Conservation (phyloP, 208 protist species). For the Trypanosomatidae sp. region DNA sequence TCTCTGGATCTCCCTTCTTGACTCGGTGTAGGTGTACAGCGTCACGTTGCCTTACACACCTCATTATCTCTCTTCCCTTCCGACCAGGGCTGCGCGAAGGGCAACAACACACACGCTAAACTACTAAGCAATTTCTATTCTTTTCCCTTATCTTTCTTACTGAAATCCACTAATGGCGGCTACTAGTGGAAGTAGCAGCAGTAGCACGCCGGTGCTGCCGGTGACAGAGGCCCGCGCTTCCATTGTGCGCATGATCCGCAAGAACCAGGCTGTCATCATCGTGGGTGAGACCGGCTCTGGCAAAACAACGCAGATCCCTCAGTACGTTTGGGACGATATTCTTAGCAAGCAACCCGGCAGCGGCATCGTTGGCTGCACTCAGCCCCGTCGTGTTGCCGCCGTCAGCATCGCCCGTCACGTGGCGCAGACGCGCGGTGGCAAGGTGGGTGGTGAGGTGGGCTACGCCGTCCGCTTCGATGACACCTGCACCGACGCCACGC, state of each 20-base stretch:
- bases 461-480: slow-evolving; percentile 97
- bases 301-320: slow-evolving; percentile 94
- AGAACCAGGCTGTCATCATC: slow-evolving; percentile 88
- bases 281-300: slow-evolving; percentile 94
- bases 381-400: slow-evolving; percentile 97
- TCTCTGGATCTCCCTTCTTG: no score
- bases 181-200: no score
- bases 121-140: no score
- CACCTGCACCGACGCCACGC: slow-evolving; percentile 75
- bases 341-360: slow-evolving; percentile 34
- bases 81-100: no score
- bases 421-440: slow-evolving; percentile 78
- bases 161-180: no score
- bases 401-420: slow-evolving; percentile 96
- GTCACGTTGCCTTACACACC: no score
- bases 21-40: no score
- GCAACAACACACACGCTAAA: no score
- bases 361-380: slow-evolving; percentile 94
- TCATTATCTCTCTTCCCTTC: no score
- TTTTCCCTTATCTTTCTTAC: no score
- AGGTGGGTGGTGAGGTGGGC: slow-evolving; percentile 87
- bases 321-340: slow-evolving; percentile 92
- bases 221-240: slow-evolving; percentile 71
- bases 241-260: slow-evolving; percentile 81
- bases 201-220: slow-evolving; percentile 37